Conservation (phyloP, 2,329 filamentous ascomycete genomes). For the Sphaerulina populicola region DNA sequence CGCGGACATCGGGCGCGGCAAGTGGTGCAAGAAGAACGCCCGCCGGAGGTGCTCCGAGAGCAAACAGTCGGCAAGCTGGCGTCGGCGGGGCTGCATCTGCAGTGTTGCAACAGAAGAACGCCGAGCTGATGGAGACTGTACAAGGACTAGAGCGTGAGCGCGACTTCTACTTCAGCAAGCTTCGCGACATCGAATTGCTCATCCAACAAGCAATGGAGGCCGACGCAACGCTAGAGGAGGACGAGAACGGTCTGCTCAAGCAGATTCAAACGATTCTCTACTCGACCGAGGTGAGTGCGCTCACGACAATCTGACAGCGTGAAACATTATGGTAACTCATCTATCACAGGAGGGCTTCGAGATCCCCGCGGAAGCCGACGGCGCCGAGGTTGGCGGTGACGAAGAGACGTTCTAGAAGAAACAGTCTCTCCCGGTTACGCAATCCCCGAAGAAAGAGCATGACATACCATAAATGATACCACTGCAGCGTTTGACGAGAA, state of each 20-base stretch:
- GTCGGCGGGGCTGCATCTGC: slow-evolving; percentile 50
- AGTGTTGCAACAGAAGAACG: slow-evolving; percentile 75
- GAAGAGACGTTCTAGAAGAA: slow-evolving; percentile 64
- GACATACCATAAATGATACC: slow-evolving; percentile 9
- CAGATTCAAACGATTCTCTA: slow-evolving; percentile 95
- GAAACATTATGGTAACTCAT: neutral
- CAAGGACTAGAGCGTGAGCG: slow-evolving; percentile 86
- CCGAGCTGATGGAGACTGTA: slow-evolving; percentile 89
- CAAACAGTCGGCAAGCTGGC: slow-evolving; percentile 39
- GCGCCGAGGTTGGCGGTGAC: slow-evolving; percentile 48
- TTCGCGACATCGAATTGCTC: slow-evolving; percentile 90
- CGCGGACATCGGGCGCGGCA: slow-evolving; percentile 39
- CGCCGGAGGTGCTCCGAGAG: slow-evolving; percentile 42
- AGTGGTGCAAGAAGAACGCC: slow-evolving; percentile 39
- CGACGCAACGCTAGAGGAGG: slow-evolving; percentile 86
- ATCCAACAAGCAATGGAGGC: slow-evolving; percentile 89
- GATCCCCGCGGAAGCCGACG: slow-evolving; percentile 70
- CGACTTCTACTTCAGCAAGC: slow-evolving; percentile 98
- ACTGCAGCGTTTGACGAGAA: slow-evolving; percentile 7
- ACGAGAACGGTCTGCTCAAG: slow-evolving; percentile 85
- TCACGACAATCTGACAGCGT: neutral
- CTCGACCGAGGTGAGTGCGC: slow-evolving; percentile 65
- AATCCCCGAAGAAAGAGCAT: slow-evolving; percentile 1
- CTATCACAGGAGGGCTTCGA: slow-evolving; percentile 54
- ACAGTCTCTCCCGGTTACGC: slow-evolving; percentile 2